Evolutionary conservation across 257 asterid genomes (phyloP), one percentile per base, ranked within the genome.

Genomic region (Verbena officinalis): DNA sequence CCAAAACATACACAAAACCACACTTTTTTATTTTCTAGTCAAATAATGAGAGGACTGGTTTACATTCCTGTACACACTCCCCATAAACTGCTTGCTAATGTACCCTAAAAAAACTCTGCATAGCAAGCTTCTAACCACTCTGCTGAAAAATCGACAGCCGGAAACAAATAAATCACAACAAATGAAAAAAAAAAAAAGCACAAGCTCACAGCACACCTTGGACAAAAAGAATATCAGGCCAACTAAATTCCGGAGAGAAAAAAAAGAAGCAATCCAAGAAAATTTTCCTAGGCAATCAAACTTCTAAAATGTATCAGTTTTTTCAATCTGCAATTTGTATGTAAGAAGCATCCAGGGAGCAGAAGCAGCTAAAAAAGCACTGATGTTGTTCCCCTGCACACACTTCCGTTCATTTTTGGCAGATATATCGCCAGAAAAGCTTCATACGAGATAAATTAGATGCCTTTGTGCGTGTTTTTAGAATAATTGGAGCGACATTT

Each of bases 401-500:
- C 68, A 46, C 67, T 64, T 20, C 36, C 66, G 53, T 65, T 64
- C 66, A 12, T 55, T 69, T 65, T 63, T 70, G 69, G 71, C 65
- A 70, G 21, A 55, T 43, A 39, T 52, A 77, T 69, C 21, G 70
- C 72, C 27, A 36, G 65, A 69, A n/a, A n/a, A n/a, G n/a, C n/a
- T n/a, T n/a, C n/a, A n/a, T n/a, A n/a, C n/a, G n/a, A n/a, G 69
- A 39, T 52, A 50, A 46, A 48, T 40, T 31, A n/a, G 69, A 36
- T 7, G 69, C 62, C 71, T 24, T 4, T 36, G 40, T 10, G 50
- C 58, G 45, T 57, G 69, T 12, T 62, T 55, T 75, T 77, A 91
- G 82, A 91, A 91, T 73, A 94, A 69, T 14, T 88, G 88, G 53
- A 88, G 95, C 9, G 97, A 77, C 99, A 90, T 86, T 81, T 94